Base-by-base conservation (phyloP, 2,329 filamentous ascomycete species). In the Orbilia javanica region DNA sequence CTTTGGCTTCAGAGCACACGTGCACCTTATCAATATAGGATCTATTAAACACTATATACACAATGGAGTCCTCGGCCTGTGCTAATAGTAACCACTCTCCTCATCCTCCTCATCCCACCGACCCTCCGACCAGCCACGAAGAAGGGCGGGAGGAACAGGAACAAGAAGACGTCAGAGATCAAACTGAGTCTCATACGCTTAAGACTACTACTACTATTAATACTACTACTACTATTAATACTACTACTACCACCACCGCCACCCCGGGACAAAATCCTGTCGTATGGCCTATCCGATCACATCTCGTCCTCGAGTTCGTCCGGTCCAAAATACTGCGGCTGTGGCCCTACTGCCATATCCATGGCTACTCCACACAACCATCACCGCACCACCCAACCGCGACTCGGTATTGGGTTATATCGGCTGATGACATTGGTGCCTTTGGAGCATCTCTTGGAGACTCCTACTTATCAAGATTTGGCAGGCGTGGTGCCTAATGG, bases 241-340 rank as follows among this genome's bases (percentile, higher is more conserved):
- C 44, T 5, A 13, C 11, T 3, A 44, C 2, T n/a, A 13, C n/a
- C n/a, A 48, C 5, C 20, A 2, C 7, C n/a, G 22, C 20, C n/a
- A 1, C n/a, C 6, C n/a, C 2, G n/a, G 8, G 13, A 44, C n/a
- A n/a, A n/a, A n/a, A 2, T n/a, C 44, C 44, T 48, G 11, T 3
- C 3, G 34, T 34, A 29, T 60, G 36, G 34, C 52, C 65, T 5
- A 63, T 63, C 18, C 44, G 53, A 20, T 29, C 34, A 42, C 53
- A 71, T n/a, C 67, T 46, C 5, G 31, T 71, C 15, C 44, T 63
- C 27, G 67, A 63, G 7, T 63, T 71, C 27, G 55, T 53, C 6
- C 67, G 53, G 18, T 48, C 53, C 11, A 52, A 39, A 42, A 71
- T 63, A n/a, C 31, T 50, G 10, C 67, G 55, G 11, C 67, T 71